A percentile compares a stretch with the other conserved stretches of the same genome.
These are phyloP conservation scores for Mortierella sp. DNA, from an alignment of 371 early-diverging fungal genomes.

Conservation along the genomic window DNA sequence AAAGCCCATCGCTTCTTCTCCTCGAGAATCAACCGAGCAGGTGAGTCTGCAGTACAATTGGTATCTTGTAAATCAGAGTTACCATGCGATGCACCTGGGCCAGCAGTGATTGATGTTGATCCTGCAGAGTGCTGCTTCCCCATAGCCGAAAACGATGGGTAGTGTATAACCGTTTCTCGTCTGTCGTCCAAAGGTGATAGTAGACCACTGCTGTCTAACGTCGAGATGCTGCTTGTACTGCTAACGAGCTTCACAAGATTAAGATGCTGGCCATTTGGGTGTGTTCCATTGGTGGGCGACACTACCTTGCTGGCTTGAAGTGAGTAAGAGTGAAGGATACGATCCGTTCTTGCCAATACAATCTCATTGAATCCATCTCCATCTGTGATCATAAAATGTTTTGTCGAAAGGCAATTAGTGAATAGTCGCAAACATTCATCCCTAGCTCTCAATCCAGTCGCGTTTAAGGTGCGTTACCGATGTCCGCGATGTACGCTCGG, in stretches of 20 bases:
- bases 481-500: conserved; percentile 78
- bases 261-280: conserved; percentile 22
- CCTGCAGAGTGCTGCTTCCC: conserved; percentile 18
- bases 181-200: conserved; percentile 45
- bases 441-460: too few relatives aligned
- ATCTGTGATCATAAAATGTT: conserved; percentile 55
- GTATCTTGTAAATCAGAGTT: conserved; percentile 15
- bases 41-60: neutral
- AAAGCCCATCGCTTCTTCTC: conserved; percentile 70
- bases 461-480: conserved; percentile 55
- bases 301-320: conserved; percentile 23
- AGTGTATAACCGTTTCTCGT: conserved; percentile 37
- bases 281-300: conserved; percentile 14
- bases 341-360: conserved; percentile 83
- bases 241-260: conserved; percentile 35
- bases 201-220: conserved; percentile 46
- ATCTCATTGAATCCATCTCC: conserved; percentile 81
- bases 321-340: conserved; percentile 76
- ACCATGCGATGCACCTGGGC: conserved; percentile 1
- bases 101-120: neutral
- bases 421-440: too few relatives aligned
- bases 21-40: conserved; percentile 39
- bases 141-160: conserved; percentile 30
- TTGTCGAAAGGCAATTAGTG: too few relatives aligned
- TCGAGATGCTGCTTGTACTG: conserved; percentile 44